Evolutionary conservation across 495 filamentous ascomycete genomes (phyloP).

Genomic region (Symbiotaphrina buchneri): DNA sequence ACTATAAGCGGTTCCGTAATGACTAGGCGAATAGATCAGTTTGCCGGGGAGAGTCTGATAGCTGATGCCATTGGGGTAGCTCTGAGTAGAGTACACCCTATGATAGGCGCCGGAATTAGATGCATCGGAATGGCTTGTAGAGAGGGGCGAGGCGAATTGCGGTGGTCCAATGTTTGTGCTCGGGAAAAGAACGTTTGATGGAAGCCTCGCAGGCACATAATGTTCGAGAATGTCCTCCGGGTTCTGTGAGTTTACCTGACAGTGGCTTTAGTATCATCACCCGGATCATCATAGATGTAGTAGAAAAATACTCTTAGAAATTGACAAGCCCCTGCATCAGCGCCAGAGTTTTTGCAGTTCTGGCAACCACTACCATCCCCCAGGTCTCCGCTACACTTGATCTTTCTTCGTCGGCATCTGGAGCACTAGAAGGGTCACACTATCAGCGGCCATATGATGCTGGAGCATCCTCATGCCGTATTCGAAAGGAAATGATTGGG

Average conservation of each 20-base stretch:
- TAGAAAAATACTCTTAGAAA: constrained; percentile 42
- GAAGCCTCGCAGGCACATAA: constrained; percentile 4
- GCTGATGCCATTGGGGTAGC: not conserved
- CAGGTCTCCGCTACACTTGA: constrained; percentile 79
- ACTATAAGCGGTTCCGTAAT: not conserved
- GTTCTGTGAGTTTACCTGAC: too few species aligned
- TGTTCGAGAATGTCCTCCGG: too few species aligned
- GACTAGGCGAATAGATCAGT: not conserved
- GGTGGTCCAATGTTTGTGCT: constrained; percentile 2
- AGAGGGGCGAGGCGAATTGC: constrained; percentile 1
- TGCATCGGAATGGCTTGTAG: not conserved
- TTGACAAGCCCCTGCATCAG: constrained; percentile 32
- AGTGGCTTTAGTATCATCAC: too few species aligned
- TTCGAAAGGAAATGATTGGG: constrained; percentile 1
- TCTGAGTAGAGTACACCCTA: not conserved
- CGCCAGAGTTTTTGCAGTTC: constrained; percentile 59
- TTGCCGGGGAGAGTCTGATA: constrained; percentile 1
- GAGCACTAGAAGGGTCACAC: constrained; percentile 40
- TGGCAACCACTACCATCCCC: constrained; percentile 53
- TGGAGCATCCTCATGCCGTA: not conserved
- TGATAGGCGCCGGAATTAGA: not conserved
- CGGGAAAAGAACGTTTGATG: constrained; percentile 3
- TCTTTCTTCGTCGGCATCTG: constrained; percentile 84
- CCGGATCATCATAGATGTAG: not conserved
- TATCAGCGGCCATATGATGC: not conserved